These are phyloP conservation scores for Pelargonium citronellum DNA, from an alignment of 441 rosid genomes.

Conservation along the genomic window DNA sequence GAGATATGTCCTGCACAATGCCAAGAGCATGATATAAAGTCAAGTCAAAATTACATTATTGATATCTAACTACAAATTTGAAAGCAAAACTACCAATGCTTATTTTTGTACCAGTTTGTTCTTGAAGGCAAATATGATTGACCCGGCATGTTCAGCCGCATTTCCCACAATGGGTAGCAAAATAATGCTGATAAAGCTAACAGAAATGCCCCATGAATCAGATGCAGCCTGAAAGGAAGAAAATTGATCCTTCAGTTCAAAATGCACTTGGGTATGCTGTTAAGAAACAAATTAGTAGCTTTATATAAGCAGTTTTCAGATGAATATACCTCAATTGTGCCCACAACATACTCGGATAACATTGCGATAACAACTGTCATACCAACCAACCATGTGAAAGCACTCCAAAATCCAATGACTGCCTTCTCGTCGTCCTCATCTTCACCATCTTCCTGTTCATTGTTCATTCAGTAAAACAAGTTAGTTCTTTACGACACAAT, in stretches of 20 bases:
- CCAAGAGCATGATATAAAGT: not conserved
- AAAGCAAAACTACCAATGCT: too few species aligned
- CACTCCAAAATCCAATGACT: slow-evolving; percentile 77
- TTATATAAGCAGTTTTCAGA: not conserved
- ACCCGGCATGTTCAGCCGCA: slow-evolving; percentile 95
- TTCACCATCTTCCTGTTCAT: slow-evolving; percentile 36
- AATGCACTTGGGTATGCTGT: not conserved
- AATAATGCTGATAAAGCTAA: slow-evolving; percentile 75
- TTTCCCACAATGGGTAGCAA: slow-evolving; percentile 86
- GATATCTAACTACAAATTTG: not conserved
- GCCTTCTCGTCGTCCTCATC: slow-evolving; percentile 48
- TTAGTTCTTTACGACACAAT: not conserved
- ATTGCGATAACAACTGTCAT: slow-evolving; percentile 74
- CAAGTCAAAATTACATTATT: not conserved
- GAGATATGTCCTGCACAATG: slow-evolving; percentile 55
- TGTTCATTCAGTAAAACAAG: not conserved
- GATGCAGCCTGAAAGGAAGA: slow-evolving; percentile 41
- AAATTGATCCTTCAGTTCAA: not conserved
- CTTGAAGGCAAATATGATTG: slow-evolving; percentile 79
- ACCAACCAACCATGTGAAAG: slow-evolving; percentile 67
- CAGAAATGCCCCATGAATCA: slow-evolving; percentile 77
- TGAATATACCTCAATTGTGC: slow-evolving; percentile 61
- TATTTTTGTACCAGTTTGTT: slow-evolving; percentile 53
- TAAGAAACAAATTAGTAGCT: too few species aligned
- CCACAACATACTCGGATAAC: slow-evolving; percentile 72